Conservation (phyloP, 768 basidiomycete genomes). For the Lactifluus hygrophoroides region DNA sequence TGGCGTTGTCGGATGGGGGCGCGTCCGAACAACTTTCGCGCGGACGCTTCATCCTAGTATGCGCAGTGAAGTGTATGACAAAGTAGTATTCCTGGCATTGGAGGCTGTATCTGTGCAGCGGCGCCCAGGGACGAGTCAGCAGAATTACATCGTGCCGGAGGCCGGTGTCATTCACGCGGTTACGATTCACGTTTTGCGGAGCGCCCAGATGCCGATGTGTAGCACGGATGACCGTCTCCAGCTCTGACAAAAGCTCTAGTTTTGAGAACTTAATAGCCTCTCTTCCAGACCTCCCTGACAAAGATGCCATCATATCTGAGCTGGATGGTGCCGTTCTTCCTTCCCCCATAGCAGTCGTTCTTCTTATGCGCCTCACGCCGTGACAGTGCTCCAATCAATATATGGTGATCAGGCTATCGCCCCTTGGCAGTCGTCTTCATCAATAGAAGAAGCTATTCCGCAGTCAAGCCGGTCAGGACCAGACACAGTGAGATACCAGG, state of each 20-base stretch:
- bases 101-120: background rate
- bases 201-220: background rate
- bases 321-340: slow-evolving; percentile 12
- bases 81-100: background rate
- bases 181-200: background rate
- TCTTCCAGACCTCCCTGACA: slow-evolving; percentile 5
- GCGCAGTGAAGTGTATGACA: background rate
- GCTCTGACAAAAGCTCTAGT: too few species aligned
- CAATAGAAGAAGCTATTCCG: slow-evolving; percentile 6
- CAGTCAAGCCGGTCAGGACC: slow-evolving; percentile 10
- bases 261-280: background rate
- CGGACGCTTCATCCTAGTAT: slow-evolving; percentile 9
- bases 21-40: background rate
- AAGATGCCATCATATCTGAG: slow-evolving; percentile 15
- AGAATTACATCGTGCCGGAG: background rate
- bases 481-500: slow-evolving; percentile 53
- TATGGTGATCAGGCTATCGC: slow-evolving; percentile 62
- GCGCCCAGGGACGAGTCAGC: background rate
- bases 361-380: slow-evolving; percentile 1
- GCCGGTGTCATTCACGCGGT: background rate
- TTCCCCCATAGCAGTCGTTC: background rate
- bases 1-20: background rate
- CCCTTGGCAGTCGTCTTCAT: slow-evolving; percentile 41
- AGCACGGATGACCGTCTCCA: background rate
- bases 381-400: slow-evolving; percentile 68